Conservation (phyloP, 2,329 filamentous ascomycete species). For the Fusarium coffeatum region DNA sequence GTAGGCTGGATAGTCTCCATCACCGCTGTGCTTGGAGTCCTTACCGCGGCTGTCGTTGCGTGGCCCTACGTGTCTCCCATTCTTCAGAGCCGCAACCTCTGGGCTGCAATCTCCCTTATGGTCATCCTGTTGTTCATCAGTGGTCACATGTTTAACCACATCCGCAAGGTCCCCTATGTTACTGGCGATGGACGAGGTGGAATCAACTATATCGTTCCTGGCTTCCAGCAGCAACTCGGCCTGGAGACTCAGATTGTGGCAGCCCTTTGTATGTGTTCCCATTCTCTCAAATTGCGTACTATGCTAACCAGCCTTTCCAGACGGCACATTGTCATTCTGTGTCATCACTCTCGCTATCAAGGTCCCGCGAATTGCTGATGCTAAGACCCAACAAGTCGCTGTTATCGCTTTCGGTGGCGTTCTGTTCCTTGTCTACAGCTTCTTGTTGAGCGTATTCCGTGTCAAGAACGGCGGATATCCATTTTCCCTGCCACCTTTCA, state of each 20-base stretch:
- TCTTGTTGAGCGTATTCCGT: constrained; percentile 92
- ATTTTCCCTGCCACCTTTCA: constrained; percentile 92
- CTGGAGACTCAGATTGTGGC: constrained; percentile 96
- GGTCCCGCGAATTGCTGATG: constrained; percentile 86
- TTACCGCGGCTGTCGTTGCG: constrained; percentile 76
- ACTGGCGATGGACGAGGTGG: constrained; percentile 85
- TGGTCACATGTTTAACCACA: constrained; percentile 99
- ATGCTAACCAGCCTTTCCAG: constrained; percentile 38
- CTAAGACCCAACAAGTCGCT: constrained; percentile 81
- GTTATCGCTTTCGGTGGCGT: constrained; percentile 83
- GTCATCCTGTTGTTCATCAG: constrained; percentile 92
- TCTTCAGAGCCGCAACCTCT: constrained; percentile 90
- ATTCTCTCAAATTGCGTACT: background rate
- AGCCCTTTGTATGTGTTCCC: constrained; percentile 79
- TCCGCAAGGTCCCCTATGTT: constrained; percentile 94
- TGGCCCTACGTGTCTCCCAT: constrained; percentile 84
- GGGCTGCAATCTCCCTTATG: constrained; percentile 91
- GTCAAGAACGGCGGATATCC: constrained; percentile 96
- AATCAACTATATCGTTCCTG: constrained; percentile 87
- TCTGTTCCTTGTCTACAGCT: constrained; percentile 88
- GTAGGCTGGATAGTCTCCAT: constrained; percentile 75
- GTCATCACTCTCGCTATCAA: constrained; percentile 92
- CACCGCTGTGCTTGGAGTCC: constrained; percentile 74
- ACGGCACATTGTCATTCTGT: constrained; percentile 84
- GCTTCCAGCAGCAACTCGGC: constrained; percentile 94